Base-by-base conservation (phyloP, 2,329 filamentous ascomycete genomes). In the Alternaria atra region DNA sequence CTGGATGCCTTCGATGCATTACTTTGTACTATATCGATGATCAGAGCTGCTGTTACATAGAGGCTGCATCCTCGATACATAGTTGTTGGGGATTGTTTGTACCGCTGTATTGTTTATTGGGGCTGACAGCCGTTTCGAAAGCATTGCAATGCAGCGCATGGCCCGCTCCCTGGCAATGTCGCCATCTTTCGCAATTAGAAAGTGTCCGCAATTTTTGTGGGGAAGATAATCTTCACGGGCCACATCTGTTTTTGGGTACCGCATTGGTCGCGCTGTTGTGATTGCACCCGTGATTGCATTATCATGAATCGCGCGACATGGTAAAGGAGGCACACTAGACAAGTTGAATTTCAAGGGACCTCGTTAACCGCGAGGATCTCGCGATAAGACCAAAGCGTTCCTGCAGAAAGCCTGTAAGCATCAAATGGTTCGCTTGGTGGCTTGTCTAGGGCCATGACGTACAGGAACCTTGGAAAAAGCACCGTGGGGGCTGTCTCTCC, bases 401-500 rank as follows among this genome's bases (percentile, higher is more conserved):
- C 71, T 72, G 70, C 55, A 68, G 60, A 59, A 51, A 60, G 63
- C 56, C 59, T 65, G 58, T 64, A 64, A 58, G 64, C 63, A 68
- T 66, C 56, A 69, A 51, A 66, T 46, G 59, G 57, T 60, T 61
- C 56, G 50, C 58, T 53, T 47, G 51, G 46, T 52, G 54, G 52
- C 52, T 60, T 52, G 58, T 57, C 37, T 56, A 56, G 57, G 35
- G 57, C 27, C 47, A 27, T 61, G 58, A 44, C 55, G 48, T 54
- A 57, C 47, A 61, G 48, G 67, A 67, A 66, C 58, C 61, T 61
- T 63, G 54, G 50, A 66, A 62, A 61, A 67, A 69, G 70, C 46
- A 69, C 58, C 70, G 74, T 76, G 75, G 75, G 73, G 74, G 71
- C 55, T 48, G 58, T 56, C 61, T 63, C 53, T 61, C 44, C 37